These are phyloP conservation scores for Ophiosphaerella herpotricha DNA, from an alignment of 2,329 filamentous ascomycete species.

Conservation along the genomic window DNA sequence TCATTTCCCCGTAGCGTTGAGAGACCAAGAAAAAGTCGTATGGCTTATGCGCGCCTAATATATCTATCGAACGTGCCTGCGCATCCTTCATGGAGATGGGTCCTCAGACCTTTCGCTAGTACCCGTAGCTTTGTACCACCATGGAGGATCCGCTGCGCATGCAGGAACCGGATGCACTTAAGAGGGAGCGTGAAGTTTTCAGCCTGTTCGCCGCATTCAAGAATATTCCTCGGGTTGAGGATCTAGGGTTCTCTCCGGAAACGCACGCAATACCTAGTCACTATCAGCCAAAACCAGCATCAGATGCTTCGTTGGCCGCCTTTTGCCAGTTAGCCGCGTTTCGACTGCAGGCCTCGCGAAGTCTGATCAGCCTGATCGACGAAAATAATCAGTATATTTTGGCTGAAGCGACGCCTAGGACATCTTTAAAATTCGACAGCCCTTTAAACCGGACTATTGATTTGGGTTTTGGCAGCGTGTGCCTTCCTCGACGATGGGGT, in stretches of 20 bases:
- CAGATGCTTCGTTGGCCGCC: slow-evolving; percentile 27
- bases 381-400: slow-evolving; percentile 35
- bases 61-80: too few relatives aligned
- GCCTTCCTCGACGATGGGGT: slow-evolving; percentile 19
- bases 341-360: slow-evolving; percentile 28
- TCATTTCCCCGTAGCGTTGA: not conserved
- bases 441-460: slow-evolving; percentile 6
- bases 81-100: not conserved
- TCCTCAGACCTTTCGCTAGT: not conserved
- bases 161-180: not conserved
- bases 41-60: not conserved
- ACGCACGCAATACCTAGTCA: slow-evolving; percentile 2
- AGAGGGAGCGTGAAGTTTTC: slow-evolving; percentile 18
- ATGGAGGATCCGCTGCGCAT: slow-evolving; percentile 6
- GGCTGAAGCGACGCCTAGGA: slow-evolving; percentile 37
- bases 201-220: slow-evolving; percentile 17
- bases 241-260: slow-evolving; percentile 8
- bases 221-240: slow-evolving; percentile 10
- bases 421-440: slow-evolving; percentile 19
- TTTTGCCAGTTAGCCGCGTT: slow-evolving; percentile 36
- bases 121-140: not conserved
- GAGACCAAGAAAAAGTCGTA: not conserved
- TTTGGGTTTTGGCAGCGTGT: slow-evolving; percentile 26
- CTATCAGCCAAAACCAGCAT: slow-evolving; percentile 14
- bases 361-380: slow-evolving; percentile 39